Evolutionary conservation across 768 basidiomycete species (phyloP), one percentile per base, ranked within the genome.

Genomic region (Lentinula lateritia): DNA sequence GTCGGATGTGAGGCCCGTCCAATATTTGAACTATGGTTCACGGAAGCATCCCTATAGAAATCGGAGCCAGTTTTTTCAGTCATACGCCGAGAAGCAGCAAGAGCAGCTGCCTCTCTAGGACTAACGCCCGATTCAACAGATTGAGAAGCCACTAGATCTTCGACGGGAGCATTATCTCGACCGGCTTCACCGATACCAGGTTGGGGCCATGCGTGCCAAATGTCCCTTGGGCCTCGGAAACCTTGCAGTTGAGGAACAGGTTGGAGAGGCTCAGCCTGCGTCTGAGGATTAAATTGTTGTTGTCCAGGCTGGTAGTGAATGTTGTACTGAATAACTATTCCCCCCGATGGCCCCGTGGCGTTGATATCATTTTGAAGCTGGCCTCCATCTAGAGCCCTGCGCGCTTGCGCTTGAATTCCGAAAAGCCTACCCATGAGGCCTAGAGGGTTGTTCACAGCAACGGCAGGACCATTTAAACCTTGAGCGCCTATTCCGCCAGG

Each of bases 181-280:
- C 52, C 13, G 3, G 23, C 13, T 42, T 35, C n/a, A 9, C 52
- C 42, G 13, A 52, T 15, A n/a, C 41, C 36, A 20, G 57, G 23
- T 23, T 36, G 34, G 28, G 80, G 81, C 88, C 87, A 90, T 23
- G 79, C 80, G 60, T 84, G 84, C 85, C 87, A 89, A n/a, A 73
- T 78, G 18, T 82, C 83, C 39, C 80, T 81, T 8, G 87, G 88
- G 8, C 86, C 87, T 42, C 78, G 76, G 65, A 90, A 89, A 12
- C 89, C 88, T 61, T 76, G 66, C 63, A 84, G 86, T 35, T 77
- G 79, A 1, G 87, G 88, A 5, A 83, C 73, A 4, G 78, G 79
- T 48, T 76, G 78, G 28, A 76, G 74, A 28, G 68, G 69, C 36
- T 63, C 72, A 53, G 68, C 66, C 57, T 69, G 75, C 70, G 55